Evolutionary conservation across 2,329 filamentous ascomycete species (phyloP), one percentile per base, ranked within the genome.

Genomic region (Pseudogymnoascus destructans): DNA sequence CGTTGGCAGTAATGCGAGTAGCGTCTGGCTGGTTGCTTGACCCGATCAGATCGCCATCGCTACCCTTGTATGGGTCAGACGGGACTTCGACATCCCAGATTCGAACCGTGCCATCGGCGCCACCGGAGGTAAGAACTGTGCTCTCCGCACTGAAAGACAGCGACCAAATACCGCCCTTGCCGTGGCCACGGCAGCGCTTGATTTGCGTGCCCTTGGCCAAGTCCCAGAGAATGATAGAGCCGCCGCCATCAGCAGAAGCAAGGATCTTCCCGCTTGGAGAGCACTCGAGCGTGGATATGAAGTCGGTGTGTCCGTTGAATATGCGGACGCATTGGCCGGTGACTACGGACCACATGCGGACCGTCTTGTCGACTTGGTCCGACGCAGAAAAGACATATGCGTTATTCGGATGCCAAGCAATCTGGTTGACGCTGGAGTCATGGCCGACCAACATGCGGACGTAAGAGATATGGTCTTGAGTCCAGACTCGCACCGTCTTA

Each of bases 331-430:
- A 89, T 61, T 85, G 84, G 25, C 93, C 93, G 7, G 86, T 92
- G 9, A 83, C 80, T n/a, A 96, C 81, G 8, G 90, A 85, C 93
- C 93, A 98, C 92, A 98, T 97, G 27, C 93, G 85, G 32, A 97
- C 88, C 0, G 90, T 93, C 71, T 92, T 92, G 71, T 98, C 82
- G 5, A 77, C 80, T 67, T 84, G 91, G 64, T 87, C 87, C 10
- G 89, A 95, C 3, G 87, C 90, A 0, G 93, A 96, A 71, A 98
- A 96, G 46, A 96, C 76, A 66, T 97, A 98, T 5, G 87, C 82
- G 15, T 89, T 89, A 69, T 98, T 98, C 0, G 92, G 89, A 67
- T 98, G 93, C 84, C 93, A 98, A 11, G 87, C 79, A n/a, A 96
- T 78, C 42, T 85, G 84, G 57, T 95, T 95, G n/a, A 96, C 88